phyloP scores from a whole-genome alignment of 805 yeast genomes.

The Saturnispora kantuleensis region DNA sequence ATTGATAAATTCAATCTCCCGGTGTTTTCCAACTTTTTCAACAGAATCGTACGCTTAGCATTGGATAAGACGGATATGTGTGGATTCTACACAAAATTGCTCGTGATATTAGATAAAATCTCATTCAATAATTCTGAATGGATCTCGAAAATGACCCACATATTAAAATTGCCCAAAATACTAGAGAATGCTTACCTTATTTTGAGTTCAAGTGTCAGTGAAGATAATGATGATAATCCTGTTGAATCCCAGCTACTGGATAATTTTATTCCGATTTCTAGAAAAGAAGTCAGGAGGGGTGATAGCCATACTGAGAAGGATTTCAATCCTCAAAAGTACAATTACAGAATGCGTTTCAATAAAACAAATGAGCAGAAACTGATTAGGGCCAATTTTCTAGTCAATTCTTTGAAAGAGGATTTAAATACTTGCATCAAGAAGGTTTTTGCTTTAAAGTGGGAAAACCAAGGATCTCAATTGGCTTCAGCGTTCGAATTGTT shows the following conservation, averaged over 20 bases:
- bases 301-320: background rate
- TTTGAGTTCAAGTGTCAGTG: background rate
- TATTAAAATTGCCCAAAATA: background rate
- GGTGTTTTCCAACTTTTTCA: slow-evolving; percentile 2
- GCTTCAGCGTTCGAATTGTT: slow-evolving; percentile 13
- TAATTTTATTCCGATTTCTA: slow-evolving; percentile 7
- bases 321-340: slow-evolving; percentile 7
- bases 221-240: background rate
- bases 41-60: slow-evolving; percentile 1
- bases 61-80: background rate
- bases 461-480: slow-evolving; percentile 4
- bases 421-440: slow-evolving; percentile 5
- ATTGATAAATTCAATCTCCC: background rate
- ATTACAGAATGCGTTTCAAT: slow-evolving; percentile 5
- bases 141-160: background rate
- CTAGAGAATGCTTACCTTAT: slow-evolving; percentile 2
- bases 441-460: slow-evolving; percentile 8
- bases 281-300: no score
- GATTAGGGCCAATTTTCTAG: slow-evolving; percentile 8
- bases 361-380: slow-evolving; percentile 14
- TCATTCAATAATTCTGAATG: slow-evolving; percentile 1
- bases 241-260: slow-evolving; percentile 11
- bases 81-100: background rate
- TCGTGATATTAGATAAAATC: background rate
- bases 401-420: background rate